Percentiles rank a stretch among this genome's conserved stretches.
Evolutionary conservation across 2,329 filamentous ascomycete genomes (phyloP).

Genomic region (Venturia effusa): DNA sequence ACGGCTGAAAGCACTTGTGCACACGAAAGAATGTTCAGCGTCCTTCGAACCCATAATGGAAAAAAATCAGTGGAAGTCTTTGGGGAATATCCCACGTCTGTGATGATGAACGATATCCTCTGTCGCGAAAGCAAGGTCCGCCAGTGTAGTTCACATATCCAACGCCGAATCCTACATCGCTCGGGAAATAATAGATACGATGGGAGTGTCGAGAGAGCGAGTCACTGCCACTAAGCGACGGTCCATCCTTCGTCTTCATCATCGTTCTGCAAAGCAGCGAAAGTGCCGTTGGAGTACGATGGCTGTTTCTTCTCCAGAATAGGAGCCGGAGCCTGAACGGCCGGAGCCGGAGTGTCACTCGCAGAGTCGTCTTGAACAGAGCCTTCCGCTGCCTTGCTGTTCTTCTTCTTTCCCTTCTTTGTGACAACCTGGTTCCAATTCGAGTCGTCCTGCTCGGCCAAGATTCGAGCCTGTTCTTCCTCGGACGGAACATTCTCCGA

Average conservation of each 20-base stretch:
- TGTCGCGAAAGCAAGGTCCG: not conserved
- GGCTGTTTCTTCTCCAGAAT: not conserved
- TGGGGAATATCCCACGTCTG: not conserved
- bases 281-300: not conserved
- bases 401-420: conserved; percentile 40
- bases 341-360: not conserved
- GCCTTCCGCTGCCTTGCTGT: not conserved
- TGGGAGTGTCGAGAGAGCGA: not conserved
- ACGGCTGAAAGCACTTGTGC: not conserved
- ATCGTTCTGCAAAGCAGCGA: not conserved
- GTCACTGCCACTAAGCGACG: not conserved
- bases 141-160: conserved; percentile 5
- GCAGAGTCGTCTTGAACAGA: not conserved
- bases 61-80: not conserved
- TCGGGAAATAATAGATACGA: not conserved
- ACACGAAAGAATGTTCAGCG: not conserved
- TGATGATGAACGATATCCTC: not conserved
- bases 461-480: conserved; percentile 48
- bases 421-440: conserved; percentile 52
- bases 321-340: not conserved
- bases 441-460: conserved; percentile 35
- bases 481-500: conserved; percentile 41
- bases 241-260: conserved; percentile 5
- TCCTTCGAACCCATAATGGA: not conserved
- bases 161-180: not conserved